Percentiles rank a stretch among this genome's conserved stretches.
Conservation (phyloP, 768 basidiomycete genomes). For the Serendipita sp. region DNA sequence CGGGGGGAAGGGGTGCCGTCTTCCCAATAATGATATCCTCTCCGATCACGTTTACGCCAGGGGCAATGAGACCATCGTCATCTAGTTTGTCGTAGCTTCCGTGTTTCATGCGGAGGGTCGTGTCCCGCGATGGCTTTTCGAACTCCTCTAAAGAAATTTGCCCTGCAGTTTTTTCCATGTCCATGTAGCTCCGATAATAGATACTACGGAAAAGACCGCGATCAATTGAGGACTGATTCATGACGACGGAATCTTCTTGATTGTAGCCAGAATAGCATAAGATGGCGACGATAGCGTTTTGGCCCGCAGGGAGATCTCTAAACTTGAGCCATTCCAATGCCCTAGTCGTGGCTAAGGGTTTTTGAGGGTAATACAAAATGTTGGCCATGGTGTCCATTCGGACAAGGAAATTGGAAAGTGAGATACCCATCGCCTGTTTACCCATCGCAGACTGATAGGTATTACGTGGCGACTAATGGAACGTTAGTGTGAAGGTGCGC, state of each 20-base stretch:
- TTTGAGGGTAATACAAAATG: conserved; percentile 97
- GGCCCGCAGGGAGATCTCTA: conserved; percentile 95
- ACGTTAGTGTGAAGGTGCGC: conserved; percentile 4
- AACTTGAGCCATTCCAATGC: conserved; percentile 99
- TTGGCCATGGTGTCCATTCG: conserved; percentile 99
- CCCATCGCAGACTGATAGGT: conserved; percentile 47
- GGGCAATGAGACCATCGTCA: conserved; percentile 88
- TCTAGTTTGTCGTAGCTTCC: conserved; percentile 98
- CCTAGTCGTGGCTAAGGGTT: conserved; percentile 93
- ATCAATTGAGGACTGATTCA: conserved; percentile 98
- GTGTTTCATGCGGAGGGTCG: conserved; percentile 90
- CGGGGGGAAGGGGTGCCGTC: conserved; percentile 90
- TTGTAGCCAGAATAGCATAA: conserved; percentile 99
- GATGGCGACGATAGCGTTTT: conserved; percentile 97
- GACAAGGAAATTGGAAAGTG: conserved; percentile 93
- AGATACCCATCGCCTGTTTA: conserved; percentile 99
- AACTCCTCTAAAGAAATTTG: conserved; percentile 87
- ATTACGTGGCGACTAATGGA: conserved; percentile 83
- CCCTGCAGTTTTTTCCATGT: conserved; percentile 93
- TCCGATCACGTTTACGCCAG: conserved; percentile 85
- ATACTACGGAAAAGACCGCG: conserved; percentile 97
- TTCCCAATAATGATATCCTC: conserved; percentile 99
- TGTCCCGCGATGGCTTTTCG: conserved; percentile 86
- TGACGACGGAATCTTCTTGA: conserved; percentile 99
- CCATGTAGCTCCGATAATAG: conserved; percentile 97